These are phyloP conservation scores for Caryopteris hybrid DNA, from an alignment of 305 asterid genomes.

Conservation along the genomic window DNA sequence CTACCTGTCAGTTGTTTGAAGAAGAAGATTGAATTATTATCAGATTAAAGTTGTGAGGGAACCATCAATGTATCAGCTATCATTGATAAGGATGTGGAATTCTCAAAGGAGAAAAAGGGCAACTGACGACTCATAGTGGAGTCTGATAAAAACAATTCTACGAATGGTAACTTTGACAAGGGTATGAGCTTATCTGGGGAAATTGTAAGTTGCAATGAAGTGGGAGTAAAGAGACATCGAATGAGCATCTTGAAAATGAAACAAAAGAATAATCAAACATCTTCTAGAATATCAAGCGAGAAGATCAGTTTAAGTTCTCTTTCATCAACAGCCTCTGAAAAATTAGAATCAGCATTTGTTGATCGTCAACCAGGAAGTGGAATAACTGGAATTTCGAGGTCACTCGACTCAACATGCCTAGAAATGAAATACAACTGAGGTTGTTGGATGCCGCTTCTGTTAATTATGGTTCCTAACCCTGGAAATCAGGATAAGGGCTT, in stretches of 20 bases:
- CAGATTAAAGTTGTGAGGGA: not conserved
- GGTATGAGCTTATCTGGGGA: not conserved
- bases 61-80: not conserved
- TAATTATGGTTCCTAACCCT: slow-evolving; percentile 9
- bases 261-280: not conserved
- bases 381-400: not conserved
- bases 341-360: not conserved
- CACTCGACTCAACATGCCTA: slow-evolving; percentile 10
- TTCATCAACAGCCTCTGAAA: not conserved
- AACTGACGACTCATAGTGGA: slow-evolving; percentile 3
- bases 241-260: not conserved
- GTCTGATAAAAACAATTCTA: not conserved
- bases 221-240: not conserved
- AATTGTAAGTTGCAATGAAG: not conserved
- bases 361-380: slow-evolving; percentile 7
- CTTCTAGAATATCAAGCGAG: slow-evolving; percentile 4
- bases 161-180: not conserved
- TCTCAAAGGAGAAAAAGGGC: slow-evolving; percentile 1
- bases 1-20: not conserved
- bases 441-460: slow-evolving; percentile 11
- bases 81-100: not conserved
- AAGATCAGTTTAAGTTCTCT: not conserved
- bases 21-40: not conserved
- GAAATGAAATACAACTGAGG: slow-evolving; percentile 4
- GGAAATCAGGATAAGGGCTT: slow-evolving; percentile 16